Percentiles rank a stretch among this genome's conserved stretches.
These are phyloP conservation scores for Amanita jacksonii DNA, from an alignment of 768 basidiomycete genomes.

Conservation along the genomic window DNA sequence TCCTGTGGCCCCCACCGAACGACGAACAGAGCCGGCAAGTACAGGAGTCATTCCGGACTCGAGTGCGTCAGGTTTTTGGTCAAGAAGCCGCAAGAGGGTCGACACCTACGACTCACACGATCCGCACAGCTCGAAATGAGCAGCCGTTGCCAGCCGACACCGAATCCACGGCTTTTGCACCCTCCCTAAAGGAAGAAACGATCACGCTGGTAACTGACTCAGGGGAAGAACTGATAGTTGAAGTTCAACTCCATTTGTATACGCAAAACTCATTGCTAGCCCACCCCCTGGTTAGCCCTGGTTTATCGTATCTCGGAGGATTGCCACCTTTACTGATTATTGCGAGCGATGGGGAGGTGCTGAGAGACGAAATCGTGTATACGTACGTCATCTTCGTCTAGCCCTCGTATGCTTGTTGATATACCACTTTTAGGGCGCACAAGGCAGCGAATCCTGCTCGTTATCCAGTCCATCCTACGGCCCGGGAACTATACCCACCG, in stretches of 20 bases:
- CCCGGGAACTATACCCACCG: slow-evolving; percentile 44
- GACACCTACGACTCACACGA: slow-evolving; percentile 14
- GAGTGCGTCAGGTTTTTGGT: slow-evolving; percentile 46
- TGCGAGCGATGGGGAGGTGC: slow-evolving; percentile 82
- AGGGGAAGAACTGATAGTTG: slow-evolving; percentile 47
- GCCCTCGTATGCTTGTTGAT: too few species aligned
- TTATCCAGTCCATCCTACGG: slow-evolving; percentile 41
- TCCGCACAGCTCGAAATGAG: slow-evolving; percentile 9
- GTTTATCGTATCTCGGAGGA: slow-evolving; percentile 77
- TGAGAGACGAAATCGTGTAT: slow-evolving; percentile 89
- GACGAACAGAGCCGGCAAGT: slow-evolving; percentile 51
- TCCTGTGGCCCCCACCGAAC: slow-evolving; percentile 68
- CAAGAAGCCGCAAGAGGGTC: slow-evolving; percentile 9
- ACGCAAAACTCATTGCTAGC: slow-evolving; percentile 65
- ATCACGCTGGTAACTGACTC: slow-evolving; percentile 33
- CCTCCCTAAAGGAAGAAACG: slow-evolving; percentile 31
- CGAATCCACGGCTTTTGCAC: slow-evolving; percentile 37
- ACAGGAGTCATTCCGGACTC: slow-evolving; percentile 48
- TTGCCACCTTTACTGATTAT: slow-evolving; percentile 81
- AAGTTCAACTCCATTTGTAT: slow-evolving; percentile 80
- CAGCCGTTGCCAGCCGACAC: slow-evolving; percentile 29
- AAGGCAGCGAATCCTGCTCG: slow-evolving; percentile 79
- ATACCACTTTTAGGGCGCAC: slow-evolving; percentile 72
- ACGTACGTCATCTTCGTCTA: slow-evolving; percentile 33
- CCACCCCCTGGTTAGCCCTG: slow-evolving; percentile 82